Base-by-base conservation (phyloP, 2,329 filamentous ascomycete species). In the Colletotrichum liaoningense region DNA sequence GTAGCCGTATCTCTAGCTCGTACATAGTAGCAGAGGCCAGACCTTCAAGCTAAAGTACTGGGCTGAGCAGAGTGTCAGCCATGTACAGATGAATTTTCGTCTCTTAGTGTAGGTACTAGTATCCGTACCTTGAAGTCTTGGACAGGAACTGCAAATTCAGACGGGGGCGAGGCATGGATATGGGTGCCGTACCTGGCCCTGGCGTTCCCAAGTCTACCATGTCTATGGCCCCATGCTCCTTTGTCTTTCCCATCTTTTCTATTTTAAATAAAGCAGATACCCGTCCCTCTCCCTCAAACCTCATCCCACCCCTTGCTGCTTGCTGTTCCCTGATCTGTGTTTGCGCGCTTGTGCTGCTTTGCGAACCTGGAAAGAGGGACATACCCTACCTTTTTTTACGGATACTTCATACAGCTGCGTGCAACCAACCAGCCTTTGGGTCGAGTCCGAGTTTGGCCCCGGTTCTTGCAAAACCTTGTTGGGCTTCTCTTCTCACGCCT, bases 331-430 rank as follows among this genome's bases (percentile, higher is more conserved):
- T 24, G 62, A 4, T 33, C 6, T 35, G n/a, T 35, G n/a, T 58
- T 58, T 58, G 55, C 38, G 16, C 22, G 22, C 62, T 64, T 64
- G 62, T 49, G 46, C 46, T 54, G 38, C 46, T 54, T 22, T 63
- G 30, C 30, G 38, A 42, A 42, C 38, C 38, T 42, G 38, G 38
- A 19, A 54, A 54, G 33, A 63, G n/a, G 16, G 7, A 22, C 42
- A 49, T 49, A 49, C 42, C 42, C 19, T 49, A 22, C 62, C 24
- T 46, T 46, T 24, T 24, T n/a, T 55, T 52, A 33, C n/a, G 60
- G 26, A 63, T 16, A 35, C 33, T 12, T 12, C 1, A 4, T 35
- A 22, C 59, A 8, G 38, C 42, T 63, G 42, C 46, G 33, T 19
- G 28, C 33, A 54, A 35, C n/a, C 38, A 63, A 33, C 16, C 38